Evolutionary conservation across 345 rosid species (phyloP).

Genomic region (Microthlaspi erraticum): DNA sequence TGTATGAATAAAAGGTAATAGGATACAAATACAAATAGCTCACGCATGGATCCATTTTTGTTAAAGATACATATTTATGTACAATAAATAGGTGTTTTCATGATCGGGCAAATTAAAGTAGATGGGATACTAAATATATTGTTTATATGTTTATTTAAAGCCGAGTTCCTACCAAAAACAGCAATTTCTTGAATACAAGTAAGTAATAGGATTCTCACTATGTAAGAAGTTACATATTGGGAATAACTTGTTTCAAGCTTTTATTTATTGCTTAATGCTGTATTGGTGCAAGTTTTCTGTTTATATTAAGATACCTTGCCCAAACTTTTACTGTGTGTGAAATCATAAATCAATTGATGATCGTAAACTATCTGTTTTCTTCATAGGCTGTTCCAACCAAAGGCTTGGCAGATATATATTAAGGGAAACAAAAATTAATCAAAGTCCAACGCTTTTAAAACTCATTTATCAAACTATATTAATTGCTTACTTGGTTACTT

Average conservation of each 20-base stretch:
- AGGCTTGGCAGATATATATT: conserved; percentile 17
- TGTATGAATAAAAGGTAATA: conserved; percentile 29
- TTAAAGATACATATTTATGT: conserved; percentile 35
- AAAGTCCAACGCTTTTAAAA: conserved; percentile 28
- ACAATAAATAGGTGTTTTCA: conserved; percentile 41
- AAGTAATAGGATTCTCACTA: conserved; percentile 31
- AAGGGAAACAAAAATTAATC: conserved; percentile 9
- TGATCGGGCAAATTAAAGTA: conserved; percentile 40
- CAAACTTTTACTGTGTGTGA: conserved; percentile 5
- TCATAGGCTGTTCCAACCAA: conserved; percentile 20
- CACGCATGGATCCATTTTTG: conserved; percentile 39
- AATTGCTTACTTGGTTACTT: conserved; percentile 13
- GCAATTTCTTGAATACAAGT: conserved; percentile 29
- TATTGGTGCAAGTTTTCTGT: conserved; percentile 40
- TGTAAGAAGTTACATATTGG: conserved; percentile 11
- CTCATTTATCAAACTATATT: conserved; percentile 14
- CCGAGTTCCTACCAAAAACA: conserved; percentile 39
- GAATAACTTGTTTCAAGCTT: not conserved
- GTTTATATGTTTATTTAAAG: conserved; percentile 39
- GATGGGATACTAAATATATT: conserved; percentile 16
- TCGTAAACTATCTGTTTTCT: conserved; percentile 15
- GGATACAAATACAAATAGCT: conserved; percentile 33
- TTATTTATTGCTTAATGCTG: conserved; percentile 30
- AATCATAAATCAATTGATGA: conserved; percentile 1
- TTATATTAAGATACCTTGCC: not conserved